Evolutionary conservation across 228 moss, liverwort and hornwort genomes (phyloP), one percentile per base, ranked within the genome.

Genomic region (Sphagnum magellanicum): DNA sequence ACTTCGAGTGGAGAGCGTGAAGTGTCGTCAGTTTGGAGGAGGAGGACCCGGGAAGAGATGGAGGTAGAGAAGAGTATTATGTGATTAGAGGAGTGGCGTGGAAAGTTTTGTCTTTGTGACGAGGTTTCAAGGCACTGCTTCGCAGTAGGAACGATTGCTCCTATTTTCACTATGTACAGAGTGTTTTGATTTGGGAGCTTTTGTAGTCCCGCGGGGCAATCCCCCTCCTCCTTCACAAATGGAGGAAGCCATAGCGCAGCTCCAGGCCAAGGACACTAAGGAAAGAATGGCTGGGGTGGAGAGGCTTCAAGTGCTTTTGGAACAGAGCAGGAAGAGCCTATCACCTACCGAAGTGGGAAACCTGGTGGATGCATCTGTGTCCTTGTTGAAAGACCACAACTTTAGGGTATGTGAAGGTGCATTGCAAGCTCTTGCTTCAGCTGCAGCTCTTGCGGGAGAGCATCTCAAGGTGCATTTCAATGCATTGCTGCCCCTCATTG

Each of bases 211-310:
- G 3, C 3, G 32, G 32, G 32, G 32, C 32, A 32, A 2, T 32
- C 32, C 32, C 32, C 32, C 32, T 3, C 32, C 32, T 32, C 32
- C 32, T 32, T 32, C 32, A 32, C 32, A 32, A 15, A 93, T 98
- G 98, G 98, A 98, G 78, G 94, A 92, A 73, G 92, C 98, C 6
- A 82, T 98, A 65, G 82, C 82, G 78, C 92, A 98, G 83, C 89
- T 94, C 73, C 93, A 90, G 64, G 79, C 92, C 17, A 98, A 98
- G 81, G 98, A 98, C 16, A 94, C 94, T 8, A 98, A 98, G 76
- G 98, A 98, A 71, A 79, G 98, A 66, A 93, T 98, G 98, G 93
- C 94, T 16, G 98, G 98, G 13, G 94, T 98, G 67, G 98, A 98
- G 63, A 74, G 93, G 81, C 89, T 98, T 64, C 93, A 94, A 78